Evolutionary conservation across 768 basidiomycete species (phyloP).

Genomic region (Leucocoprinus sp.): DNA sequence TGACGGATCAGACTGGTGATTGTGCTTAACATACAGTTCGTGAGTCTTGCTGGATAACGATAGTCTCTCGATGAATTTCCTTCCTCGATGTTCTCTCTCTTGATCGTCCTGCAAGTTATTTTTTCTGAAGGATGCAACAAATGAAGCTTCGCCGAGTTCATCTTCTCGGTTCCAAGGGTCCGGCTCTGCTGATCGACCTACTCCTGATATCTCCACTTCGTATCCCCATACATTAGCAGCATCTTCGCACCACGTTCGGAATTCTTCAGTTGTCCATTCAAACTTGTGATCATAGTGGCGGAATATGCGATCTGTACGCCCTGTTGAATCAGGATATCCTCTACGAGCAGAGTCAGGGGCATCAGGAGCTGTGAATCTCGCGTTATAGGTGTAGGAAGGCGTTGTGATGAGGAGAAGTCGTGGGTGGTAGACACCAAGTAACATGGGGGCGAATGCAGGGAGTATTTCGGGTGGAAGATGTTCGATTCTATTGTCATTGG

Average conservation of each 20-base stretch:
- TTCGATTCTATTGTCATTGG: conserved; percentile 51
- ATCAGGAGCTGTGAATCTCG: conserved; percentile 56
- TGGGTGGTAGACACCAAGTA: conserved; percentile 77
- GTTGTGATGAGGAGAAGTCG: conserved; percentile 72
- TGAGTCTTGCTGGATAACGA: conserved; percentile 27
- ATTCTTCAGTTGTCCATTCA: conserved; percentile 81
- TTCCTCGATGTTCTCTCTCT: conserved; percentile 32
- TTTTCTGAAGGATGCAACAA: conserved; percentile 56
- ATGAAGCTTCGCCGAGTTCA: conserved; percentile 55
- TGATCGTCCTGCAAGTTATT: conserved; percentile 18
- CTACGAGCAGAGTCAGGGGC: conserved; percentile 31
- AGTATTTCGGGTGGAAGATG: conserved; percentile 59
- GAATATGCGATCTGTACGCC: conserved; percentile 65
- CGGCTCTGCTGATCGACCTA: conserved; percentile 49
- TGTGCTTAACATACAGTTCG: conserved; percentile 36
- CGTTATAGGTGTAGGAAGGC: conserved; percentile 79
- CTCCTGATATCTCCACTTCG: conserved; percentile 44
- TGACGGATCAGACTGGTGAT: conserved; percentile 42
- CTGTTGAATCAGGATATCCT: conserved; percentile 69
- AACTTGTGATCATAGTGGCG: conserved; percentile 83
- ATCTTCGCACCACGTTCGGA: conserved; percentile 48
- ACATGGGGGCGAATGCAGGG: conserved; percentile 53
- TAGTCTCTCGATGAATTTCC: conserved; percentile 22
- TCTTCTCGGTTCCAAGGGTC: conserved; percentile 73
- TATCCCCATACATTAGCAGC: conserved; percentile 68